These are phyloP conservation scores for Fusarium sublunatum DNA, from an alignment of 2,329 filamentous ascomycete species.

Conservation along the genomic window DNA sequence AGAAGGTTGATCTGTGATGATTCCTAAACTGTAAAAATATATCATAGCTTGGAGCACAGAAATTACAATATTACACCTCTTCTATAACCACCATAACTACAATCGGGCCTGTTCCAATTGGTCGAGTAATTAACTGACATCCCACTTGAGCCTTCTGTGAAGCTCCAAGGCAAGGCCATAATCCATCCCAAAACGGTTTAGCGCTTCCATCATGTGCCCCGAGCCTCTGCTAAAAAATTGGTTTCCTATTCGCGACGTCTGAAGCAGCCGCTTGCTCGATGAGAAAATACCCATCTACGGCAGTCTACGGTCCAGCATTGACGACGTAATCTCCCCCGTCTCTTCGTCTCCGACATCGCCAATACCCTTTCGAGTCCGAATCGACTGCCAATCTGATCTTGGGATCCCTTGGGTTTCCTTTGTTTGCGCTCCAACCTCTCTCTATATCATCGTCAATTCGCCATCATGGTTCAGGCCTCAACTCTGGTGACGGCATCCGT, in stretches of 20 bases:
- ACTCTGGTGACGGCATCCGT: conserved; percentile 71
- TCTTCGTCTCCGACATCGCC: conserved; percentile 17
- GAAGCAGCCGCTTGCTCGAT: conserved; percentile 43
- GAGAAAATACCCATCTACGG: conserved; percentile 26
- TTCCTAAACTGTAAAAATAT: too few species aligned
- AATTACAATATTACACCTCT: too few species aligned
- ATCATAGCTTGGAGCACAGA: too few species aligned
- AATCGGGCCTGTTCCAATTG: neutral
- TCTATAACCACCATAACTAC: too few species aligned
- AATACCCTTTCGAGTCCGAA: conserved; percentile 14
- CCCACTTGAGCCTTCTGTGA: neutral
- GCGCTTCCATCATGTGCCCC: conserved; percentile 42
- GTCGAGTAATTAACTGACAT: neutral
- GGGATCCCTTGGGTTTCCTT: conserved; percentile 15
- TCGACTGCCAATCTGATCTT: conserved; percentile 15
- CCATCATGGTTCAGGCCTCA: conserved; percentile 61
- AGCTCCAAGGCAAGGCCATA: conserved; percentile 32
- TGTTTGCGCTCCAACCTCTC: conserved; percentile 16
- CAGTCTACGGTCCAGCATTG: conserved; percentile 24
- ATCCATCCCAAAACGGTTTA: conserved; percentile 34
- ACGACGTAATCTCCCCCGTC: conserved; percentile 37
- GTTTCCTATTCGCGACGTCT: conserved; percentile 44
- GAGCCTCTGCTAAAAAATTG: conserved; percentile 45
- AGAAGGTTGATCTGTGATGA: too few species aligned
- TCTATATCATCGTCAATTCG: conserved; percentile 33